Conservation (phyloP, 164 flowering plant genomes). For the Houttuynia cordata region DNA sequence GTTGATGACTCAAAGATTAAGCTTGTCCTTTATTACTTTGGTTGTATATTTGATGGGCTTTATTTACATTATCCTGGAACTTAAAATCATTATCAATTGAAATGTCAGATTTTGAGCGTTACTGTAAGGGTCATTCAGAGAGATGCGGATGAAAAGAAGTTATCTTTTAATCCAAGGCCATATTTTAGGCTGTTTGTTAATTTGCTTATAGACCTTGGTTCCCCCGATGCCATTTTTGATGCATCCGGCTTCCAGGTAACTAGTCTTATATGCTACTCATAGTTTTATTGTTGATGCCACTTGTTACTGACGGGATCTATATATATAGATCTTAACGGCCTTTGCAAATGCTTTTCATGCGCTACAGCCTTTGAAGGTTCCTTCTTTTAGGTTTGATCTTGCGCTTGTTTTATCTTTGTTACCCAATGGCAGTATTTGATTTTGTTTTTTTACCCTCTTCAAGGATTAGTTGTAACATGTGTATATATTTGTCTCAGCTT, state of each 20-base stretch:
- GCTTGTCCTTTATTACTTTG: background rate
- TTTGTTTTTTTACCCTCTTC: background rate
- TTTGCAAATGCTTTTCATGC: constrained; percentile 88
- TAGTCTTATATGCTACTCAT: constrained; percentile 8
- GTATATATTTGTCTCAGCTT: constrained; percentile 43
- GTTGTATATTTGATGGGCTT: background rate
- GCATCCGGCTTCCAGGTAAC: constrained; percentile 72
- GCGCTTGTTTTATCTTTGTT: background rate
- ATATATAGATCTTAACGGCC: constrained; percentile 48
- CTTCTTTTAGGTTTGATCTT: constrained; percentile 54
- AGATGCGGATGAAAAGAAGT: constrained; percentile 83
- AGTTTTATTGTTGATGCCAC: background rate
- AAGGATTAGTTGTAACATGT: background rate
- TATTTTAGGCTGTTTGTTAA: constrained; percentile 84
- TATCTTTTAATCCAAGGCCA: constrained; percentile 78
- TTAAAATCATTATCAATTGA: background rate
- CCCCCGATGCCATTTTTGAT: constrained; percentile 59
- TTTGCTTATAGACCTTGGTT: constrained; percentile 67
- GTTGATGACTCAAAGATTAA: constrained; percentile 18
- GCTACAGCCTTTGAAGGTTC: constrained; percentile 76
- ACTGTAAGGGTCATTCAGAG: constrained; percentile 64
- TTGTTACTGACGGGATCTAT: background rate
- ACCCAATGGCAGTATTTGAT: background rate
- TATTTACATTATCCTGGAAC: no score
- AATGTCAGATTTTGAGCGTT: constrained; percentile 50